A percentile compares a stretch with the other conserved stretches of the same genome.
phyloP scores from a whole-genome alignment of 129 eudicot species.

The Sambucus nigra region DNA sequence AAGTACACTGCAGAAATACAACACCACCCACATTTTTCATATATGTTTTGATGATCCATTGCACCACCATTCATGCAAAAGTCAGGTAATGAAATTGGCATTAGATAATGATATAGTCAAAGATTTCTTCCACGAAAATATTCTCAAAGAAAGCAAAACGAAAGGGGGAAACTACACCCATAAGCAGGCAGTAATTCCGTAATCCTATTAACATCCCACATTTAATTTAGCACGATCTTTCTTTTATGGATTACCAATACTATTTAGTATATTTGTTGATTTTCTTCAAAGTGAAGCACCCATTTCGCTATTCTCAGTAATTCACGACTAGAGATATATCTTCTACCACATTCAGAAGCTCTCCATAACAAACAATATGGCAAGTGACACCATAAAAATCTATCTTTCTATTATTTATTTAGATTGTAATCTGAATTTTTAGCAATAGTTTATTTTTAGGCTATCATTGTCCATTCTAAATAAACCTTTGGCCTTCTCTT shows the following conservation, averaged over 20 bases:
- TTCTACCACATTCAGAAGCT: too few relatives aligned
- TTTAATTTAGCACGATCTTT: background rate
- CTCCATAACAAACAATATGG: too few relatives aligned
- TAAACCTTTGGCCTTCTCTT: too few relatives aligned
- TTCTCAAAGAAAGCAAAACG: background rate
- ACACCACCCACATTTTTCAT: too few relatives aligned
- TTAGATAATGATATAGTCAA: conserved; percentile 1
- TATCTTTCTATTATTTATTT: too few relatives aligned
- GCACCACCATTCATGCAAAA: conserved; percentile 20
- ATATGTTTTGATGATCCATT: conserved; percentile 7
- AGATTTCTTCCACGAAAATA: background rate
- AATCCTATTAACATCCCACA: background rate
- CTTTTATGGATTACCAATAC: background rate
- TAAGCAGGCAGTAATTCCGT: background rate
- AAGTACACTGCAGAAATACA: conserved; percentile 46
- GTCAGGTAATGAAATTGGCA: background rate
- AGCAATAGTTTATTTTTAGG: too few relatives aligned
- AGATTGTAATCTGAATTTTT: too few relatives aligned
- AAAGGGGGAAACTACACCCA: background rate
- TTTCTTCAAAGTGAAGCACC: background rate
- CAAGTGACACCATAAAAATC: too few relatives aligned
- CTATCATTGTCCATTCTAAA: too few relatives aligned
- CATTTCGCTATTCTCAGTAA: background rate
- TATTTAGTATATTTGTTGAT: too few relatives aligned
- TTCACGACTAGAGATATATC: background rate